A percentile compares a stretch with the other conserved stretches of the same genome.
These are phyloP conservation scores for Fusarium odoratissimum DNA, from an alignment of 2,329 filamentous ascomycete genomes.

Conservation along the genomic window DNA sequence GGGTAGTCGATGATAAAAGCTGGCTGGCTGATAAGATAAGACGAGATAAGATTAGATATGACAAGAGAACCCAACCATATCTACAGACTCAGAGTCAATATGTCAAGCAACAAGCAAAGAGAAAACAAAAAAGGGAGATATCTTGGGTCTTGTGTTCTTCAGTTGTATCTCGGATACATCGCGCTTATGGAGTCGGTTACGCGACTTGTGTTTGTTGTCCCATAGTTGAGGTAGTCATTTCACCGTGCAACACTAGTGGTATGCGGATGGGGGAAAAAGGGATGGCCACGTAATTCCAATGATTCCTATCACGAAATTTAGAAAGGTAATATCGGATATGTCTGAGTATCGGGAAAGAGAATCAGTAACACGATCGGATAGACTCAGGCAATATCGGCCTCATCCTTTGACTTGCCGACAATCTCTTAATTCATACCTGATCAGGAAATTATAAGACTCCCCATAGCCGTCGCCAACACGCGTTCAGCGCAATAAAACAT, in stretches of 20 bases:
- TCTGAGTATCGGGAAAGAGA: fast-evolving
- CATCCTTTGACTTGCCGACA: not conserved
- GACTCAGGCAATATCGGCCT: not conserved
- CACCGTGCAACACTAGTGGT: not conserved
- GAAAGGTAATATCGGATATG: not conserved
- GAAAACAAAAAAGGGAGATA: not conserved
- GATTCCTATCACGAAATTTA: fast-evolving
- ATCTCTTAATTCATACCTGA: not conserved
- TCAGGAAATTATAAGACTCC: no score
- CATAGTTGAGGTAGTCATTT: no score
- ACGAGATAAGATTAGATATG: not conserved
- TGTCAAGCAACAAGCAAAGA: not conserved
- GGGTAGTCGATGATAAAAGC: not conserved
- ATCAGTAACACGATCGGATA: fast-evolving
- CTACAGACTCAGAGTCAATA: not conserved
- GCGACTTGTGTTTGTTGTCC: not conserved
- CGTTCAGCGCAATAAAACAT: not conserved
- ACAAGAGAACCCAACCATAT: not conserved
- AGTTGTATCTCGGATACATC: not conserved
- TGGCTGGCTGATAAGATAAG: not conserved
- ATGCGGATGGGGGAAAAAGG: no score
- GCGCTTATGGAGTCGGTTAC: no score
- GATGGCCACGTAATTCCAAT: not conserved
- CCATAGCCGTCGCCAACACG: not conserved
- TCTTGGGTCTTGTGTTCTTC: no score